Evolutionary conservation across 2,329 filamentous ascomycete genomes (phyloP), one percentile per base, ranked within the genome.

Genomic region (Botryosphaeria dothidea): DNA sequence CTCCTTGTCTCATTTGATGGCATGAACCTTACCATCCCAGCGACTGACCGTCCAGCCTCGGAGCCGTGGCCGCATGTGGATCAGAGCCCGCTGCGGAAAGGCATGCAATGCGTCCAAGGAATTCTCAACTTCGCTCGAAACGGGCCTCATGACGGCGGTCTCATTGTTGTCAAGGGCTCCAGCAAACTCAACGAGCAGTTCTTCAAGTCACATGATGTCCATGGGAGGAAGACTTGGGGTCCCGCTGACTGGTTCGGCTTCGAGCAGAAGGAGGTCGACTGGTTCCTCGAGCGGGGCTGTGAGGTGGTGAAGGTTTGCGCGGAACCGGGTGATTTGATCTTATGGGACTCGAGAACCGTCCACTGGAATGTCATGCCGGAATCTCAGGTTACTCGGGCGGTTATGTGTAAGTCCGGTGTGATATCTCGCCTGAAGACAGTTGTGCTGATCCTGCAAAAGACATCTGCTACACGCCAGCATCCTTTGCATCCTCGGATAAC

Each of bases 311-410:
- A 82, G 70, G 69, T 81, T 7, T 71, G 74, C 58, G 70, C 75
- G 29, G 80, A 79, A 13, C 76, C 78, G 15, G 80, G 80, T 8
- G 80, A 81, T 65, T 70, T 82, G 66, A 74, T 82, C 3, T 71
- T 82, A 8, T 81, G 80, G 81, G 81, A 82, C 66, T 79, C 78
- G 4, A 72, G 83, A 3, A 80, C 80, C 0, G 79, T 83, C 57
- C 82, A 85, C 69, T 84, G 69, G 54, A 66, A 65, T 57, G 58
- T 43, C n/a, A 65, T 77, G 3, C 74, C 77, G 11, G 73, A 78
- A 58, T 74, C 72, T 15, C 68, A 77, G 19, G 71, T 74, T 38
- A 41, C 52, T 4, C 52, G 49, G 5, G 49, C 49, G 9, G 49
- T 21, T 6, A 54, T 54, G 25, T 54, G 49, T 54, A 34, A 54